Evolutionary conservation across 2,329 filamentous ascomycete species (phyloP), one percentile per base, ranked within the genome.

Genomic region (Dactylellina parvicollis): DNA sequence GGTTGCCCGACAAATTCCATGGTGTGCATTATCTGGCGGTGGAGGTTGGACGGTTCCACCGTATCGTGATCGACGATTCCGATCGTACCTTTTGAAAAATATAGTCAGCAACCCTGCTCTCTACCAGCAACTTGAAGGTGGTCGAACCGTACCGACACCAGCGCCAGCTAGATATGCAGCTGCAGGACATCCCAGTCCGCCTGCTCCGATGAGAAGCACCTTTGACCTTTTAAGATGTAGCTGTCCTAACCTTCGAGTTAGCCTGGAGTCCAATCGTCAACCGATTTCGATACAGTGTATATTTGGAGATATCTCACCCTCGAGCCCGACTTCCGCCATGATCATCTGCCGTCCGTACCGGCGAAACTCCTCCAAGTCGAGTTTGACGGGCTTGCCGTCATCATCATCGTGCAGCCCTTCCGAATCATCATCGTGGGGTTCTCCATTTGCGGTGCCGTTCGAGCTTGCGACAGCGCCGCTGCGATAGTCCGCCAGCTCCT

Each of bases 331-430:
- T 66, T 90, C 87, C 0, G 92, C 90, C 72, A 97, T 87, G 75
- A 98, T 93, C 83, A 98, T 89, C 81, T 97, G 94, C 38, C 94
- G 85, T 5, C 92, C 92, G 82, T 98, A 98, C 74, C 93, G 86
- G 75, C 87, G 87, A 80, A 96, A 96, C 77, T 97, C 92, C 3
- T 90, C 86, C 14, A 84, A 82, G 18, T 74, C 70, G 26, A 74
- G 70, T 2, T 82, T 80, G 1, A 96, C 83, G 0, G 91, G 36
- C 60, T 55, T 74, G 49, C 67, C 24, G 14, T 52, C 34, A 0
- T 64, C 54, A n/a, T 76, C 42, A 10, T n/a, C n/a, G n/a, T 47
- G 52, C 80, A 2, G 79, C 76, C 2, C 50, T 10, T 36, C 20
- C 24, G 22, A 5, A 9, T 79, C 22, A 49, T 76, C 46, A 80